Conservation (phyloP, 1,139 yeast species). For the Arxiozyma heterogenica region DNA sequence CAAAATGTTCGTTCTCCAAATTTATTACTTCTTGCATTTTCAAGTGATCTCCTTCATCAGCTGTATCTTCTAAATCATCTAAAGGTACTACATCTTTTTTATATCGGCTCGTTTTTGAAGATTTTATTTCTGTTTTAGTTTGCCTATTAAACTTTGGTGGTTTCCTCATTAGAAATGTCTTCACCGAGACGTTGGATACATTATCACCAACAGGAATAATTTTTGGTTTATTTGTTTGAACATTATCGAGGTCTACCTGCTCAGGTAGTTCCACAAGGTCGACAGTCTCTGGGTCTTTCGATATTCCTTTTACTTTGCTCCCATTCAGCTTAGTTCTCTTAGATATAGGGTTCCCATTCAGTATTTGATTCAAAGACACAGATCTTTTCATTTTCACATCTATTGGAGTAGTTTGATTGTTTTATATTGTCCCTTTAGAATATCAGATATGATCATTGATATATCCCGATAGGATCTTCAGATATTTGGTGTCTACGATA, state of each 20-base stretch:
- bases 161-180: slow-evolving; percentile 16
- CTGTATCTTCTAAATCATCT: slow-evolving; percentile 3
- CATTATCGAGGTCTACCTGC: not conserved
- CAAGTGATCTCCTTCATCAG: not conserved
- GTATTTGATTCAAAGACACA: slow-evolving; percentile 2
- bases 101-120: not conserved
- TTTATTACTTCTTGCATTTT: slow-evolving; percentile 2
- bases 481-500: too few species aligned
- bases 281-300: not conserved
- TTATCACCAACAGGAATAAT: slow-evolving; percentile 8
- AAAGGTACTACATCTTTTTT: slow-evolving; percentile 1
- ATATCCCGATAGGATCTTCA: too few species aligned
- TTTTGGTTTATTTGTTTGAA: slow-evolving; percentile 6
- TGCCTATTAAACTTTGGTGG: slow-evolving; percentile 4
- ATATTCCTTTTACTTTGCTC: not conserved
- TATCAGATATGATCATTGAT: too few species aligned
- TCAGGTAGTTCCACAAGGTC: not conserved
- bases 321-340: not conserved
- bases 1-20: slow-evolving; percentile 3
- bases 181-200: slow-evolving; percentile 12
- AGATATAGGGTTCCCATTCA: slow-evolving; percentile 1
- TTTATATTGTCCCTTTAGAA: not conserved
- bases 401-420: not conserved
- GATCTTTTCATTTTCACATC: not conserved
- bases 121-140: not conserved